Evolutionary conservation across 2,329 filamentous ascomycete genomes (phyloP).

Genomic region (Fusarium haematococcum): DNA sequence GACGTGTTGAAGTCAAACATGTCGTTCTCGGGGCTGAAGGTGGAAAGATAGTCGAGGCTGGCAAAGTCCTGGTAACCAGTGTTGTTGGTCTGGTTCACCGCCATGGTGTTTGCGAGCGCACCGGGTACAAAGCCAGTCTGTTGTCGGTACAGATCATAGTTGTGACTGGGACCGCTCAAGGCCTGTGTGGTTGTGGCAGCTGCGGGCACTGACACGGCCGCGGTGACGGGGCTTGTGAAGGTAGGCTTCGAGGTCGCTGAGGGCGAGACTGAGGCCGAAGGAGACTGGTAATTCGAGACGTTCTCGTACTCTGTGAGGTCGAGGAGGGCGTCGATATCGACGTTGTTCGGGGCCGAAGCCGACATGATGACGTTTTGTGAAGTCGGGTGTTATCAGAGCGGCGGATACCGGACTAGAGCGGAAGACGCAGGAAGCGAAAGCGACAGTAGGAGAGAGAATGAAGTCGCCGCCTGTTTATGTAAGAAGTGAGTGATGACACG

Average conservation of each 20-base stretch:
- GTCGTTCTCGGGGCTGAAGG: conserved; percentile 71
- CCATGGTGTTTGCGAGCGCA: conserved; percentile 82
- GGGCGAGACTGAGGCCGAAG: conserved; percentile 65
- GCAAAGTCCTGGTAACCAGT: conserved; percentile 64
- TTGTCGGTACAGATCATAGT: conserved; percentile 95
- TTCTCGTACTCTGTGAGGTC: conserved; percentile 74
- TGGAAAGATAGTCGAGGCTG: conserved; percentile 64
- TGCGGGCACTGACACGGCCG: conserved; percentile 66
- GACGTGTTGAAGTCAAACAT: conserved; percentile 79
- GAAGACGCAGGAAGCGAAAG: conserved; percentile 14
- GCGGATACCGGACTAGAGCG: conserved; percentile 18
- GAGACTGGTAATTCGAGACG: conserved; percentile 67
- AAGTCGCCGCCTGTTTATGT: conserved; percentile 12
- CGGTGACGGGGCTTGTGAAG: conserved; percentile 64
- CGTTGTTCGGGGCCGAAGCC: conserved; percentile 58
- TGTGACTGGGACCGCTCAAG: conserved; percentile 87
- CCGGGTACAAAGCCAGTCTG: conserved; percentile 93
- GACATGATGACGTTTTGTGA: conserved; percentile 49
- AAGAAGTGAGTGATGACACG: not conserved
- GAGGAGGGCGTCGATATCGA: conserved; percentile 68
- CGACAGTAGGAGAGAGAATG: conserved; percentile 1
- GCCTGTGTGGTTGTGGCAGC: conserved; percentile 68
- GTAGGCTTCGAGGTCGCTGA: conserved; percentile 64
- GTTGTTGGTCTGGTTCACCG: conserved; percentile 75
- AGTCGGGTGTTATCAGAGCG: conserved; percentile 11